phyloP scores from a whole-genome alignment of 306 rosid genomes.

The Carpinus viminea region DNA sequence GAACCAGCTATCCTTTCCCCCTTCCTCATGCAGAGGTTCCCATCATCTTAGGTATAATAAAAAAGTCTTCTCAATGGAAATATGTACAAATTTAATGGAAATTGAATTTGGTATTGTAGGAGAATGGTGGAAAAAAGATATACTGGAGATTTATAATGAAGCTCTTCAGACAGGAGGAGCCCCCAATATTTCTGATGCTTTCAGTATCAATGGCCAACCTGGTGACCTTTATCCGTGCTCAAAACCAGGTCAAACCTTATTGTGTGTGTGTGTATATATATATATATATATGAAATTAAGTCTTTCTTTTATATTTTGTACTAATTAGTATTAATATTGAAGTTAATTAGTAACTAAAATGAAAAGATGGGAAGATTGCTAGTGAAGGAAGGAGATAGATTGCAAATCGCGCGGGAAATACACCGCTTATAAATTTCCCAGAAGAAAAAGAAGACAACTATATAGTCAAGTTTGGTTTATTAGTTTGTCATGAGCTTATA shows the following conservation, averaged over 20 bases:
- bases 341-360: no score
- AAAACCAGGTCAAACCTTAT: not conserved
- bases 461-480: no score
- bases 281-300: no score
- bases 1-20: slow-evolving; percentile 38
- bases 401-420: no score
- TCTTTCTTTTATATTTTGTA: no score
- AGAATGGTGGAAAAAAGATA: slow-evolving; percentile 36
- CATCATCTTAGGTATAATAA: slow-evolving; percentile 45
- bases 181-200: slow-evolving; percentile 23
- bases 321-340: no score
- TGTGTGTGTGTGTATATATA: not conserved
- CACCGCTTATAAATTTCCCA: no score
- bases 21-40: slow-evolving; percentile 41
- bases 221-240: slow-evolving; percentile 37
- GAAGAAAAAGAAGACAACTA: no score
- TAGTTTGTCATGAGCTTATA: no score
- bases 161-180: slow-evolving; percentile 14
- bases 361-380: no score
- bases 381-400: no score
- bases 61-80: not conserved
- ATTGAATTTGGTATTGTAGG: slow-evolving; percentile 10
- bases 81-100: no score
- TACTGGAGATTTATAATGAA: slow-evolving; percentile 13
- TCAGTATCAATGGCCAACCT: slow-evolving; percentile 34